Conservation (phyloP, 2,329 filamentous ascomycete genomes). For the Epichloe elymi region DNA sequence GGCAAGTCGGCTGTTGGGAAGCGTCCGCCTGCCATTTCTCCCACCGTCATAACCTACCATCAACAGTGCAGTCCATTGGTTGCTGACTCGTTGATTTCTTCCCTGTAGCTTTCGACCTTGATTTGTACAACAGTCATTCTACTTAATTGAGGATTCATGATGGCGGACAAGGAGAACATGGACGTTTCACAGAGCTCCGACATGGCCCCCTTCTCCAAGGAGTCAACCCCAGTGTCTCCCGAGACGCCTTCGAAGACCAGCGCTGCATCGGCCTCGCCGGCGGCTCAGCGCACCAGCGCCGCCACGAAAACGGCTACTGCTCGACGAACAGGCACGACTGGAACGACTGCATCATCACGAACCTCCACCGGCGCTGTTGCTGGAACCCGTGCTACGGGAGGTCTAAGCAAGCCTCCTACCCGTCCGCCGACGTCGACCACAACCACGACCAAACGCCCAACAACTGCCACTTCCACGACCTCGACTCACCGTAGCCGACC, state of each 20-base stretch:
- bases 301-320: slow-evolving; percentile 21
- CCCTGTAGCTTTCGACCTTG: background rate
- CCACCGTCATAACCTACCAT: background rate
- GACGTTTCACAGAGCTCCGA: slow-evolving; percentile 32
- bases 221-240: slow-evolving; percentile 18
- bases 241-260: slow-evolving; percentile 22
- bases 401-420: slow-evolving; percentile 34
- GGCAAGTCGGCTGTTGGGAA: background rate
- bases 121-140: background rate
- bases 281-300: slow-evolving; percentile 23
- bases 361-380: slow-evolving; percentile 4
- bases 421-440: slow-evolving; percentile 27
- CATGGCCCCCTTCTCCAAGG: slow-evolving; percentile 16
- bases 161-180: slow-evolving; percentile 35
- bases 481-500: slow-evolving; percentile 33
- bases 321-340: slow-evolving; percentile 19
- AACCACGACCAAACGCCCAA: slow-evolving; percentile 17
- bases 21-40: background rate
- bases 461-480: slow-evolving; percentile 23
- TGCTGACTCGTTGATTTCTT: background rate
- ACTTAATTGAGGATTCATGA: slow-evolving; percentile 13
- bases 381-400: slow-evolving; percentile 9
- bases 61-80: background rate
- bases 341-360: slow-evolving; percentile 14
- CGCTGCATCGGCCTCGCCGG: slow-evolving; percentile 14